Base-by-base conservation (phyloP, 2,329 filamentous ascomycete genomes). In the Botryosphaeria dothidea region DNA sequence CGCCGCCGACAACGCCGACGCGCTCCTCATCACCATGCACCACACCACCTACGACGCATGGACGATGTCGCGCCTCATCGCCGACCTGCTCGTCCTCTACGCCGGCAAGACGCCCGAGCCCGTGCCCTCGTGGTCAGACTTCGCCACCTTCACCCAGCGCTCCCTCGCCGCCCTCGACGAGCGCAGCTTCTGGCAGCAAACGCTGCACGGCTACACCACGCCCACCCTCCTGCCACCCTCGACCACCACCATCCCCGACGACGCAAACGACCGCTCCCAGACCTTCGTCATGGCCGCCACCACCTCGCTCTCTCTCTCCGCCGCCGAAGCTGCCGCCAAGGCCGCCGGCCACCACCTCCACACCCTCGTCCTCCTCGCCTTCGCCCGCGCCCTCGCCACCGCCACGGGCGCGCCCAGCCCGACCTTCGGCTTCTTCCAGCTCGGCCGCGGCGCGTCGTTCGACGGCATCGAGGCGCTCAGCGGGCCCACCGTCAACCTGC, bases 21-120 rank as follows among this genome's bases (percentile, higher is more conserved):
- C 70, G 9, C 68, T 78, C 5, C 54, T 74, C 8, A 31, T 78
- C 9, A 69, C 72, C 31, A 69, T 78, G 29, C 74, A 78, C 45
- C 76, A 78, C 57, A 73, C 76, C 17, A 69, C 71, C 7, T 78
- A 78, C 62, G 76, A 78, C 46, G 75, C 75, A 2, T 77, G 74
- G 71, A 73, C 75, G 0, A 75, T 78, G 69, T 70, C 70, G 1
- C 71, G 71, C 48, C 68, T 78, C 7, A 65, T 77, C 9, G 64
- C 70, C 13, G 75, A 78, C 36, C 71, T 78, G 3, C 65, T 62
- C 11, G 66, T 67, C 0, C 66, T 77, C 11, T 78, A 78, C 54
- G 51, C 66, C 8, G 7, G 52, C 15, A 51, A 67, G 8, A 3
- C 43, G 2, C 29, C 54, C 6, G 29, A 21, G 3, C 27, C 62